phyloP scores from a whole-genome alignment of 441 rosid genomes.

The Pelargonium fulgidum region DNA sequence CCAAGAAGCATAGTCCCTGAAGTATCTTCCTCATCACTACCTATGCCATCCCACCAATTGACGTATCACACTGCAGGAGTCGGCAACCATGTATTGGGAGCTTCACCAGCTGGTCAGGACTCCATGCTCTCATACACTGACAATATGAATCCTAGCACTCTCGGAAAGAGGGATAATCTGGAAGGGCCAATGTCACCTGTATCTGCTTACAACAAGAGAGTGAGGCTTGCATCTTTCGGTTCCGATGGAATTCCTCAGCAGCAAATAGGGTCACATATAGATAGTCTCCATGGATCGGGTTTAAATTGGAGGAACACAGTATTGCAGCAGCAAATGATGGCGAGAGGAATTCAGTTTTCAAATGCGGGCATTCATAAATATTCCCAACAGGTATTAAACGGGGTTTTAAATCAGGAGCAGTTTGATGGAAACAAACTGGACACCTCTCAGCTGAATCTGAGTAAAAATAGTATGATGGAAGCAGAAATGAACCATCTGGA shows the following conservation, averaged over 20 bases:
- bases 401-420: conserved; percentile 67
- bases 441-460: conserved; percentile 36
- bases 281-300: conserved; percentile 56
- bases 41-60: conserved; percentile 48
- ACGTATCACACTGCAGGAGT: conserved; percentile 48
- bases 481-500: conserved; percentile 64
- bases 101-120: conserved; percentile 61
- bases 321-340: conserved; percentile 49
- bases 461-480: conserved; percentile 44
- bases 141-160: conserved; percentile 43
- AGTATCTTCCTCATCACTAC: conserved; percentile 41
- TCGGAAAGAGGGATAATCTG: conserved; percentile 66
- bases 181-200: conserved; percentile 63
- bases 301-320: conserved; percentile 58
- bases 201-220: conserved; percentile 57
- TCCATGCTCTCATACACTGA: conserved; percentile 53
- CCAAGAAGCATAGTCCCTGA: conserved; percentile 50
- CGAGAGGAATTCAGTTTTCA: conserved; percentile 60
- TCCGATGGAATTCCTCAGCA: conserved; percentile 65
- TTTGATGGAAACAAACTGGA: conserved; percentile 62
- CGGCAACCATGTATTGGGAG: conserved; percentile 43
- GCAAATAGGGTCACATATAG: conserved; percentile 50
- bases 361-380: conserved; percentile 58
- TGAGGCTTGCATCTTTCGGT: conserved; percentile 41
- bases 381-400: conserved; percentile 62